Conservation (phyloP, 139 green algal species). For the Micractinium sp. region DNA sequence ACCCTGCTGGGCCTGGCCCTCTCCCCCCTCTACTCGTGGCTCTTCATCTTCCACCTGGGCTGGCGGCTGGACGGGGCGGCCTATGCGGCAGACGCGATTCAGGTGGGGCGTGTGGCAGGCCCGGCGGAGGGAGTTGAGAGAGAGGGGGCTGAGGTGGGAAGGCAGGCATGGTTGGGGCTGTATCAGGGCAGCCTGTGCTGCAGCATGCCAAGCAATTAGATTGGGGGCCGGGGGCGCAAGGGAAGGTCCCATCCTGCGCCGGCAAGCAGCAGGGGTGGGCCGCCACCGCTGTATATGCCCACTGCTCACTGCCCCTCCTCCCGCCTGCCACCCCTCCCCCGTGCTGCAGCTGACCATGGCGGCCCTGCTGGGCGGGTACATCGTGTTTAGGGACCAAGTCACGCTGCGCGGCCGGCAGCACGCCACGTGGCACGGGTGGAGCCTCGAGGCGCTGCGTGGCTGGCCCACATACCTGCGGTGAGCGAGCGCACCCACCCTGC, state of each 20-base stretch:
- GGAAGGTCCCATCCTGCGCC: too few species aligned
- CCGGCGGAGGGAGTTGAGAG: neutral
- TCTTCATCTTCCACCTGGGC: conserved; percentile 41
- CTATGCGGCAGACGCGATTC: conserved; percentile 56
- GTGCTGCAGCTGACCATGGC: conserved; percentile 36
- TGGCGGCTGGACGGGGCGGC: conserved; percentile 70
- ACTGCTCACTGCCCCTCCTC: neutral
- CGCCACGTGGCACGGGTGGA: conserved; percentile 68
- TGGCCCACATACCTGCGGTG: conserved; percentile 5
- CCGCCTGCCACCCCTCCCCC: neutral
- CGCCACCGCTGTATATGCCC: too few species aligned
- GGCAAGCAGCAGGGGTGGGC: too few species aligned
- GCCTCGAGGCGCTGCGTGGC: conserved; percentile 54
- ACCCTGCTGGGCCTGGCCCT: conserved; percentile 31
- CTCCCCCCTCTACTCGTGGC: conserved; percentile 39
- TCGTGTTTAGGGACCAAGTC: conserved; percentile 36
- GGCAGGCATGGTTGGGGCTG: too few species aligned
- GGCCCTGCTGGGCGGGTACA: conserved; percentile 63
- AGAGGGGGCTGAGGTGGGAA: neutral
- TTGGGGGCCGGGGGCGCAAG: too few species aligned
- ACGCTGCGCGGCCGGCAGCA: conserved; percentile 60
- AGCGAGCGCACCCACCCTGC: too few species aligned
- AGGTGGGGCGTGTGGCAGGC: conserved; percentile 55
- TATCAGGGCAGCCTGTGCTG: too few species aligned
- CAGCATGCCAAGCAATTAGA: too few species aligned